These are phyloP conservation scores for Pezicula rhizophila DNA, from an alignment of 2,329 filamentous ascomycete species.

Conservation along the genomic window DNA sequence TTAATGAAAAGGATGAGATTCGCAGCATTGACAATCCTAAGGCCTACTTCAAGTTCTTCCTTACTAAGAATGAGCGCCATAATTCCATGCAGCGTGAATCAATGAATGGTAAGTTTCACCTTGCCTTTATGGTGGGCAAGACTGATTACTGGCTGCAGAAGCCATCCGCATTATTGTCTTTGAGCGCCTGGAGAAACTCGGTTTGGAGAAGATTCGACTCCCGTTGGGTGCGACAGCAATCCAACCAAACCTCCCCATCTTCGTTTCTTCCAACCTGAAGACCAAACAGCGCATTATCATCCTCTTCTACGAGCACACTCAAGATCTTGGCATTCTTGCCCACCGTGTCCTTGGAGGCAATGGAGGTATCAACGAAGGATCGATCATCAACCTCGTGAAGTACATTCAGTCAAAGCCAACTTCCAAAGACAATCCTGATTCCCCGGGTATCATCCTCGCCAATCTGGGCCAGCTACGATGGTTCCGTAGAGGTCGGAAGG, in stretches of 20 bases:
- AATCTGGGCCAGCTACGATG: slow-evolving; percentile 76
- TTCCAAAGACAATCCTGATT: slow-evolving; percentile 14
- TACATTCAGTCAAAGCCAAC: slow-evolving; percentile 29
- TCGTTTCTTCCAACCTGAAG: slow-evolving; percentile 51
- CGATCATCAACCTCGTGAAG: slow-evolving; percentile 56
- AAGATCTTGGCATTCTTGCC: slow-evolving; percentile 71
- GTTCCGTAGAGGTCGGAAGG: slow-evolving; percentile 57
- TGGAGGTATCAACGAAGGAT: slow-evolving; percentile 66
- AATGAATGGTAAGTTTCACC: slow-evolving; percentile 57
- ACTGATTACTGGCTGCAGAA: slow-evolving; percentile 34
- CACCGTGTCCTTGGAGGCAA: slow-evolving; percentile 58
- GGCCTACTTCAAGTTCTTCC: slow-evolving; percentile 67
- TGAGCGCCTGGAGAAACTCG: slow-evolving; percentile 53
- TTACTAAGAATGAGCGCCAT: slow-evolving; percentile 67
- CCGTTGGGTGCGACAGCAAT: slow-evolving; percentile 44
- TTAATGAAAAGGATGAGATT: slow-evolving; percentile 71
- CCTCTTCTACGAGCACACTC: slow-evolving; percentile 64
- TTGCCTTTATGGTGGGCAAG: not conserved
- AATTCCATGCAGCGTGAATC: slow-evolving; percentile 71
- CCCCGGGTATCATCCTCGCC: slow-evolving; percentile 63
- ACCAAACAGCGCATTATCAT: slow-evolving; percentile 60
- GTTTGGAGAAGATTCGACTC: slow-evolving; percentile 54
- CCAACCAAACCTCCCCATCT: slow-evolving; percentile 63
- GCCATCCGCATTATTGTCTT: slow-evolving; percentile 57
- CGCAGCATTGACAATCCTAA: slow-evolving; percentile 62